Evolutionary conservation across 345 rosid genomes (phyloP), one percentile per base, ranked within the genome.

Genomic region (Ceriops decandra): DNA sequence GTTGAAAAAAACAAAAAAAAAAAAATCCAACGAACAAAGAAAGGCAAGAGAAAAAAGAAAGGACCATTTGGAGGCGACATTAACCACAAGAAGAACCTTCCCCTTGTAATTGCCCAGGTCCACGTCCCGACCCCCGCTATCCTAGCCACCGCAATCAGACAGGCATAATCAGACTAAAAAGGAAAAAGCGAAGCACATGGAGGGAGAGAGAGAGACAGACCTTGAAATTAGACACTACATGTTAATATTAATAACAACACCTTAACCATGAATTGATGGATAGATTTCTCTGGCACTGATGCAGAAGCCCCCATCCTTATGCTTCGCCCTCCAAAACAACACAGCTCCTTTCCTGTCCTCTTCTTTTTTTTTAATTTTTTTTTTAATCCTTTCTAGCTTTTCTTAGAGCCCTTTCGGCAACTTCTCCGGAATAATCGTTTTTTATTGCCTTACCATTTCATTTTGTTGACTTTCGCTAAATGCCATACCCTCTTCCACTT

Each of bases 61-160:
- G 13, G 58, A 92, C 97, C 98, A 92, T 88, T 86, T 90, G 73
- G 98, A 90, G 63, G 98, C 98, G 60, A 92, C 97, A 66, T 92
- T 92, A 68, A 90, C 98, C 22, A 92, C 78, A 62, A 92, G 90
- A 33, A 90, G 85, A 74, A 85, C 90, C 79, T 88, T 92, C 46
- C 97, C 97, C 74, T 81, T 85, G 83, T 86, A 88, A 54, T 69
- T 74, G 77, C 88, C 85, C 61, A 92, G 84, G 69, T 90, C 84
- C 30, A 90, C 86, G 31, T 86, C 98, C 73, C 78, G 81, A 51
- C 95, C 95, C 52, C 75, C 79, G 79, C 71, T 70, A 72, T 92
- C 90, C 97, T 92, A 82, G 6, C 8, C 35, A 27, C 6, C 59
- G 28, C 30, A 0, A 22, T 27, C 59, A 56, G 16, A 54, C 10